Evolutionary conservation across 768 basidiomycete species (phyloP).

Genomic region (Kwoniella sp.): DNA sequence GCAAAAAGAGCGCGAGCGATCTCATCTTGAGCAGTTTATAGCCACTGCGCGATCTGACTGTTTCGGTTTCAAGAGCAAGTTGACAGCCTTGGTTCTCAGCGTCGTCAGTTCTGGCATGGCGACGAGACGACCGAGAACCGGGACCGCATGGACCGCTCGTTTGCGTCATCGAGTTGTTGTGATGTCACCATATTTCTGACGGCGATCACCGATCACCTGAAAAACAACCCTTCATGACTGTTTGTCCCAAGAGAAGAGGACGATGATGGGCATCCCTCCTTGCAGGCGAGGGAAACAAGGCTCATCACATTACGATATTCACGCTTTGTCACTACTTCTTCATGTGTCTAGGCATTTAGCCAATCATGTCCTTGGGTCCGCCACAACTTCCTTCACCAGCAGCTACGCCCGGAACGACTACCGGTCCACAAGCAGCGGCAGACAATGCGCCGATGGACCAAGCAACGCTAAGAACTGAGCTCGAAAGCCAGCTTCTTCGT

Average conservation of each 20-base stretch:
- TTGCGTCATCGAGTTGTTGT: slow-evolving; percentile 9
- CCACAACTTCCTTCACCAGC: slow-evolving; percentile 42
- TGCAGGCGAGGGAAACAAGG: too few species aligned
- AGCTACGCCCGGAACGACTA: slow-evolving; percentile 27
- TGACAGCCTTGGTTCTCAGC: too few species aligned
- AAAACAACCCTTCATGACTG: too few species aligned
- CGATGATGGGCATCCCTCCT: too few species aligned
- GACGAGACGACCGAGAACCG: too few species aligned
- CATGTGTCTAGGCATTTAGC: too few species aligned
- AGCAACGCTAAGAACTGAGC: slow-evolving; percentile 24
- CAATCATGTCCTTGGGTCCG: slow-evolving; percentile 28
- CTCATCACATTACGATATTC: too few species aligned
- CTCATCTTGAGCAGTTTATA: slow-evolving; percentile 5
- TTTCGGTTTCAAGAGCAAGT: neutral
- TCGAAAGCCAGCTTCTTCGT: slow-evolving; percentile 35
- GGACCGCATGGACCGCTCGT: neutral
- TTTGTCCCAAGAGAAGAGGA: neutral
- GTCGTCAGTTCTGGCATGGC: too few species aligned
- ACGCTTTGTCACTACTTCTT: too few species aligned
- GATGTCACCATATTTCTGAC: slow-evolving; percentile 6
- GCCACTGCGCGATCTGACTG: neutral
- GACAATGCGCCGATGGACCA: slow-evolving; percentile 20
- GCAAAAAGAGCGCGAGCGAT: neutral
- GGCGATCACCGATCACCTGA: slow-evolving; percentile 6
- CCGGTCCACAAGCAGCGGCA: neutral